Percentiles rank a stretch among this genome's conserved stretches.
Conservation (phyloP, 2,329 filamentous ascomycete genomes). For the Fusarium humuli region DNA sequence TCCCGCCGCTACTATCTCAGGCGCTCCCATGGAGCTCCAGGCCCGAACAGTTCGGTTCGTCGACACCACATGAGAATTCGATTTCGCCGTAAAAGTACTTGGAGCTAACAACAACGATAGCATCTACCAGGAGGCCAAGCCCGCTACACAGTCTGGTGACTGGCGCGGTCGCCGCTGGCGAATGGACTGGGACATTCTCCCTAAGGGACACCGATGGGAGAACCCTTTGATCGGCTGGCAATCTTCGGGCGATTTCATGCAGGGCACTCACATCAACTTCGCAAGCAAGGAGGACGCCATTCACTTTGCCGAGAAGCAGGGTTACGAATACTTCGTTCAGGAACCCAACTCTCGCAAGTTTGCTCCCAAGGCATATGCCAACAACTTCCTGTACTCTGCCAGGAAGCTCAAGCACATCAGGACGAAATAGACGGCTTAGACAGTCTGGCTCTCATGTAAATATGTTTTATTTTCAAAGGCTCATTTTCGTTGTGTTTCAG, state of each 20-base stretch:
- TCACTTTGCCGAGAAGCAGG: conserved; percentile 96
- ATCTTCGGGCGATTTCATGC: conserved; percentile 93
- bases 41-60: conserved; percentile 90
- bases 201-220: conserved; percentile 97
- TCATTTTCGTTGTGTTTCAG: conserved; percentile 27
- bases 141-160: conserved; percentile 94
- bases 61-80: background rate
- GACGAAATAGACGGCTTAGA: conserved; percentile 71
- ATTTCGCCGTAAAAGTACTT: background rate
- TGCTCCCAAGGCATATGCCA: conserved; percentile 90
- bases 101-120: conserved; percentile 59
- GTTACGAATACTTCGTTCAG: conserved; percentile 98
- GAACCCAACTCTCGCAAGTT: conserved; percentile 92
- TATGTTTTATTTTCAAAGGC: conserved; percentile 41
- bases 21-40: conserved; percentile 93
- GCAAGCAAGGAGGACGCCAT: conserved; percentile 95
- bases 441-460: conserved; percentile 44
- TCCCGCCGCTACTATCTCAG: conserved; percentile 87
- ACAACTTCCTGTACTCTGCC: conserved; percentile 90
- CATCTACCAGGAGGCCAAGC: conserved; percentile 91
- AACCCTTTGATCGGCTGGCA: conserved; percentile 99
- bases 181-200: conserved; percentile 97
- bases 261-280: conserved; percentile 92
- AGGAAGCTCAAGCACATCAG: conserved; percentile 89
- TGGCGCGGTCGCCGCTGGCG: conserved; percentile 90